Percentiles rank a stretch among this genome's conserved stretches.
Conservation (phyloP, 345 rosid genomes). For the Fremontodendron californicum region DNA sequence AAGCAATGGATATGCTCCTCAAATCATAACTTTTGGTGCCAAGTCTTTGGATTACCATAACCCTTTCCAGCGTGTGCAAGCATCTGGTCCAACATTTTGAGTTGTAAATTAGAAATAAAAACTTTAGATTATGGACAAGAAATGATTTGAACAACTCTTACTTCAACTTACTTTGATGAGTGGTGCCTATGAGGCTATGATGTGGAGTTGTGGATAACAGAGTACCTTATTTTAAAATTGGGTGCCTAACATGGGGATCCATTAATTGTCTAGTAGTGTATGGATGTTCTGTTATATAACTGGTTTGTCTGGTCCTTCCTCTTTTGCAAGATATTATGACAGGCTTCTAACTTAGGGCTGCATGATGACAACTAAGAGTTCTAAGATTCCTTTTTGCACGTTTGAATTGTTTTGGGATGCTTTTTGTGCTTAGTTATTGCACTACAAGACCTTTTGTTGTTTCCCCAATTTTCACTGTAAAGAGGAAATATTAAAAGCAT, state of each 20-base stretch:
- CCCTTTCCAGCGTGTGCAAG: neutral
- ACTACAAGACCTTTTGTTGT: neutral
- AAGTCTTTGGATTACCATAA: slow-evolving; percentile 5
- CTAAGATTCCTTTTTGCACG: neutral
- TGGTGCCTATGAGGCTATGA: neutral
- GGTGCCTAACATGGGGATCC: neutral
- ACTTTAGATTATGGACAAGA: neutral
- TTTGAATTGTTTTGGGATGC: neutral
- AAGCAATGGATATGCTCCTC: neutral
- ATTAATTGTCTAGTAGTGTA: neutral
- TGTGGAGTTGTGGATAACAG: neutral
- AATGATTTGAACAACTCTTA: neutral
- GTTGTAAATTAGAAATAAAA: neutral
- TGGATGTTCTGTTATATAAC: neutral
- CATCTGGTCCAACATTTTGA: neutral
- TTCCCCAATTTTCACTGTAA: neutral
- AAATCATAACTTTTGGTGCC: neutral
- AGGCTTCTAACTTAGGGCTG: neutral
- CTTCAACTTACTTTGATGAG: neutral
- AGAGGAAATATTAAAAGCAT: neutral
- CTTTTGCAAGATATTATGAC: neutral
- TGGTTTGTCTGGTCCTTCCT: neutral
- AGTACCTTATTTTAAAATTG: neutral
- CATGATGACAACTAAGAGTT: neutral
- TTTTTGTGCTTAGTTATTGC: neutral